Conservation (phyloP, 1,284 basidiomycete genomes). For the Vanrija sp. region DNA sequence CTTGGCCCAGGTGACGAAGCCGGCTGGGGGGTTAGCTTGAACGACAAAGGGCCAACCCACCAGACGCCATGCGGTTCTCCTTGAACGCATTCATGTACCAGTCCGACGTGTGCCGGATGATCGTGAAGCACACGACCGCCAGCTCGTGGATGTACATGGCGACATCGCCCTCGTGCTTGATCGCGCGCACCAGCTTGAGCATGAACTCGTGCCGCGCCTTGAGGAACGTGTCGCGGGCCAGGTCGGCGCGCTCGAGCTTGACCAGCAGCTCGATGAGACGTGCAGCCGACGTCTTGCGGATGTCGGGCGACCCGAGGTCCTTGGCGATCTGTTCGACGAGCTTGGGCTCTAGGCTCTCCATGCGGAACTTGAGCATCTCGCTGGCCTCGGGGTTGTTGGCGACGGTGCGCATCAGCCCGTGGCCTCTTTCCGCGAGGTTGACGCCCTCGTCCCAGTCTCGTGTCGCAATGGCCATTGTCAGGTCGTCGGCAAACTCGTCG, state of each 20-base stretch:
- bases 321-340: constrained; percentile 69
- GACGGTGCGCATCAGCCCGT: constrained; percentile 59
- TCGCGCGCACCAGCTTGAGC: constrained; percentile 70
- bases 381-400: constrained; percentile 45
- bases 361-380: constrained; percentile 52
- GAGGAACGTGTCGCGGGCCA: constrained; percentile 79
- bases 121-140: constrained; percentile 48
- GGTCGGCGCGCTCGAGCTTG: constrained; percentile 70
- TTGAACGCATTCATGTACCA: constrained; percentile 96
- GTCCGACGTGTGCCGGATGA: constrained; percentile 71
- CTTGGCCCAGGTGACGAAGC: constrained; percentile 92
- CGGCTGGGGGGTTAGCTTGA: constrained; percentile 48
- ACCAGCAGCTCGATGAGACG: constrained; percentile 67
- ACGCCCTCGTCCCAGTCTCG: constrained; percentile 85
- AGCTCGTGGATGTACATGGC: constrained; percentile 47
- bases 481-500: constrained; percentile 82
- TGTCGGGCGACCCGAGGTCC: constrained; percentile 67
- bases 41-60: constrained; percentile 52
- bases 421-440: constrained; percentile 77
- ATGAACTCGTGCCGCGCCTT: constrained; percentile 72
- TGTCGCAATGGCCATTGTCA: constrained; percentile 85
- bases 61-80: constrained; percentile 87
- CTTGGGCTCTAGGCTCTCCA: constrained; percentile 64
- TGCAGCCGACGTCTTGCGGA: constrained; percentile 73
- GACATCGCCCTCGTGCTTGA: constrained; percentile 81